A percentile compares a stretch with the other conserved stretches of the same genome.
phyloP scores from a whole-genome alignment of 1,139 yeast species.

The Magnusiomyces fungicola region DNA sequence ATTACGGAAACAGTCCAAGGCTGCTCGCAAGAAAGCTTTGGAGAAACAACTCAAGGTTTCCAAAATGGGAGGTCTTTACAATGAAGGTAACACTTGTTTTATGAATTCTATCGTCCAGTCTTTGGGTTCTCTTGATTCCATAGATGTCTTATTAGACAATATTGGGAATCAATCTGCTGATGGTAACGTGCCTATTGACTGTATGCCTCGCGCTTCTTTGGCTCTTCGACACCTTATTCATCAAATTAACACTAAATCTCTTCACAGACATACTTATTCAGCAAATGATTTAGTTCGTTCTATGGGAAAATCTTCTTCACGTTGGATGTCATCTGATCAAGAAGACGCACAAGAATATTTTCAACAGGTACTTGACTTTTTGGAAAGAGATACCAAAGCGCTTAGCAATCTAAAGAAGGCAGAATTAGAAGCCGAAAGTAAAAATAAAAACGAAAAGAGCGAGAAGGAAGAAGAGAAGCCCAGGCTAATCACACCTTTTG shows the following conservation, averaged over 20 bases:
- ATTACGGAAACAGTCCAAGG: constrained; percentile 5
- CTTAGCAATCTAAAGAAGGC: neutral
- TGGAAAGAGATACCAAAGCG: constrained; percentile 52
- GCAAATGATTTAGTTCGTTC: constrained; percentile 57
- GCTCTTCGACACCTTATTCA: constrained; percentile 25
- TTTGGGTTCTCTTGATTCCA: constrained; percentile 64
- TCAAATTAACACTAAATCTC: constrained; percentile 32
- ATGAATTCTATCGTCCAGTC: constrained; percentile 87
- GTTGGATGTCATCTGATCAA: constrained; percentile 77
- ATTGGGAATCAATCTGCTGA: constrained; percentile 12
- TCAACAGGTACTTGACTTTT: constrained; percentile 64
- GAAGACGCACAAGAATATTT: constrained; percentile 95
- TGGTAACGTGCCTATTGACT: neutral
- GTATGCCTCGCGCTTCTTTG: neutral
- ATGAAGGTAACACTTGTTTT: constrained; percentile 90
- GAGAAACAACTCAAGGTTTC: constrained; percentile 11
- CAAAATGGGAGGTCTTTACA: constrained; percentile 69
- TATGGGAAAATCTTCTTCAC: constrained; percentile 74
- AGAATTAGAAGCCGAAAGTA: too few relatives aligned
- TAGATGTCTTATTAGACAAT: constrained; percentile 49
- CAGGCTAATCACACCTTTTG: constrained; percentile 71
- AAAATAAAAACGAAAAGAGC: too few relatives aligned
- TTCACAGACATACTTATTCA: constrained; percentile 44
- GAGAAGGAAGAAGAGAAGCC: constrained; percentile 14
- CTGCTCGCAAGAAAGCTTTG: constrained; percentile 46